These are phyloP conservation scores for Suhomyces yuchorum DNA, from an alignment of 1,139 yeast genomes.

Conservation along the genomic window DNA sequence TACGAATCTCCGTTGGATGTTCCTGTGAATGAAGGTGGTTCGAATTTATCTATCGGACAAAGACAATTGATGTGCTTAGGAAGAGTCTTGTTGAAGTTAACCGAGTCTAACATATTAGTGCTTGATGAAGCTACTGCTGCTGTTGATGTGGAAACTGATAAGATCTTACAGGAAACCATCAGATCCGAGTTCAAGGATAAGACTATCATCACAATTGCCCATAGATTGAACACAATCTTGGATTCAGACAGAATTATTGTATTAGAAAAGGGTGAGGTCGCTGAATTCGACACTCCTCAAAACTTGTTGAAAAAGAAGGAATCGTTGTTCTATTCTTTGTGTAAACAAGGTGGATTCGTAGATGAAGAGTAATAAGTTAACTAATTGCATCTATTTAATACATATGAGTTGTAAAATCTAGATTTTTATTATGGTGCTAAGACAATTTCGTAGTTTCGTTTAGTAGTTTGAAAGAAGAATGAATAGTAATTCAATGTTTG, in stretches of 20 bases:
- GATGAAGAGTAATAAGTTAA: slow-evolving; percentile 23
- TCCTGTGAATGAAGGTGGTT: slow-evolving; percentile 75
- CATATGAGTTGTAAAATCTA: neutral
- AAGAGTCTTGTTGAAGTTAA: slow-evolving; percentile 69
- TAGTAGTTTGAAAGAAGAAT: neutral
- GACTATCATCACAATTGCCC: slow-evolving; percentile 93
- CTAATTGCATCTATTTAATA: neutral
- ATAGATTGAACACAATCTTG: slow-evolving; percentile 88
- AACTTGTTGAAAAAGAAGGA: slow-evolving; percentile 64
- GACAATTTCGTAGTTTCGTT: neutral
- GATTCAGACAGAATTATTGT: slow-evolving; percentile 90
- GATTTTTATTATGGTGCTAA: neutral
- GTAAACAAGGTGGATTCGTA: slow-evolving; percentile 65
- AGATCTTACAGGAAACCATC: slow-evolving; percentile 83
- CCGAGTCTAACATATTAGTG: slow-evolving; percentile 72
- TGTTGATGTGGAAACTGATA: slow-evolving; percentile 93
- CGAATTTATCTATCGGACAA: slow-evolving; percentile 88
- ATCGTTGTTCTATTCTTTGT: slow-evolving; percentile 75
- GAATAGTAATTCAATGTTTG: slow-evolving; percentile 50
- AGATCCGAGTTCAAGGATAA: slow-evolving; percentile 82
- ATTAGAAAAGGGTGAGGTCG: slow-evolving; percentile 79
- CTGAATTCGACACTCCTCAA: slow-evolving; percentile 83
- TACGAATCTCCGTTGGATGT: slow-evolving; percentile 59
- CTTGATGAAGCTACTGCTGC: slow-evolving; percentile 98
- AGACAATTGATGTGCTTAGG: slow-evolving; percentile 91